Base-by-base conservation (phyloP, 768 basidiomycete genomes). In the Tephrocybe sp. region DNA sequence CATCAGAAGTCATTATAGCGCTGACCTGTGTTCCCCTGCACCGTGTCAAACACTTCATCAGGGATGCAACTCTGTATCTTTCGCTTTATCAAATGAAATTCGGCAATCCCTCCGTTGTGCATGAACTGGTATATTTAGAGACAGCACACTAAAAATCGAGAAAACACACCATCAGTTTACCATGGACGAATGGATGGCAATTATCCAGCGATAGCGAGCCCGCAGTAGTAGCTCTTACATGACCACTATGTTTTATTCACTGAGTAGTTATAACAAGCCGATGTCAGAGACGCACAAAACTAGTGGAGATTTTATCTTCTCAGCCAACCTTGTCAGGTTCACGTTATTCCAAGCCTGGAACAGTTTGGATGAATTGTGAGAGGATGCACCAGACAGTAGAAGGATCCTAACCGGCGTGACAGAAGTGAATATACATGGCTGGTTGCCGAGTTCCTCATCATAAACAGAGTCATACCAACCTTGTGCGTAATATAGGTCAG, bases 371-470 rank as follows among this genome's bases (percentile, higher is more conserved):
- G 42, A n/a, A n/a, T n/a, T n/a, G n/a, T n/a, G n/a, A n/a, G n/a
- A 15, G 9, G 40, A 45, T 28, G 18, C 32, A 16, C 46, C 13
- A 34, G 11, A 49, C 6, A 36, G 18, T 15, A 36, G 13, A 36
- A 32, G 25, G 65, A 28, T 44, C 13, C 79, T 59, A 60, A 93
- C 94, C 4, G 95, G 95, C 9, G 94, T 93, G 16, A 96, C 85
- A 22, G 92, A 92, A 32, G 94, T 96, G 69, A 98, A 98, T 53
- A 98, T 89, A 68, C 96, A 97, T 12, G 96, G 95, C 62, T 92
- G 88, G 44, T 71, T 79, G 32, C 91, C 91, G 3, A 92, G 75
- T 62, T 92, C 92, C 56, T 87, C 84, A 60, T 92, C 89, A 53
- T 83, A 81, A 13, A 85, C 77, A 11, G 89, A 84, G 69, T 95